phyloP scores from a whole-genome alignment of 148 eudicot species.

The Heliamphora exappendiculata region DNA sequence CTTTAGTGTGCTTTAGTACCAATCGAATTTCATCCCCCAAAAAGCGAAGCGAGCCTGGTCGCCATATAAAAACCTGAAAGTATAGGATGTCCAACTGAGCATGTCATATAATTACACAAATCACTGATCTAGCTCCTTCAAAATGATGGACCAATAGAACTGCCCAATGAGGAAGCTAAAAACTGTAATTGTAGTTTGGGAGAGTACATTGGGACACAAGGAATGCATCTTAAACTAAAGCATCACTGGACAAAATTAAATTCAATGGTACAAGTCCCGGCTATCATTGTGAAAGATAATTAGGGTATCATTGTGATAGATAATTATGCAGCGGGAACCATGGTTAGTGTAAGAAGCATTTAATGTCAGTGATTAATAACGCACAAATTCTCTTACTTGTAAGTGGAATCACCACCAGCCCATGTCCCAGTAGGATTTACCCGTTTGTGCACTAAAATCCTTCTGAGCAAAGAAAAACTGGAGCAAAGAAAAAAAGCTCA shows the following conservation, averaged over 20 bases:
- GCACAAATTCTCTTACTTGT: conserved; percentile 48
- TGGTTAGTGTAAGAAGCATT: no score
- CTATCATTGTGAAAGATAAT: no score
- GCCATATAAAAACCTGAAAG: conserved; percentile 69
- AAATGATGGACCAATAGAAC: background rate
- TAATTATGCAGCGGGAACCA: no score
- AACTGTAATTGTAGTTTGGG: background rate
- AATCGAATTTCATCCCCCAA: conserved; percentile 78
- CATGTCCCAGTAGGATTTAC: conserved; percentile 91
- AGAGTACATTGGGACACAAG: background rate
- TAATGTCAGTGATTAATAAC: background rate
- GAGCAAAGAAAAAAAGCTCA: no score
- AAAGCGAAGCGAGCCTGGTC: conserved; percentile 95
- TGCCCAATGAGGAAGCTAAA: background rate
- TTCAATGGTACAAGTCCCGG: no score
- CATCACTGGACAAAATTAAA: no score
- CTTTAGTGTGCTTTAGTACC: conserved; percentile 73
- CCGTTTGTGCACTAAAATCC: conserved; percentile 93
- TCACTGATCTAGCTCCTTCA: background rate
- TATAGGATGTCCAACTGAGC: conserved; percentile 4
- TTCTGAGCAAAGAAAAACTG: no score
- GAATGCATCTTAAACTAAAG: no score
- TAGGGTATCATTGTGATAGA: no score
- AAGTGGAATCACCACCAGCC: conserved; percentile 78
- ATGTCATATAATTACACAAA: background rate